Percentiles rank a stretch among this genome's conserved stretches.
These are phyloP conservation scores for Thelephora terrestris DNA, from an alignment of 1,284 basidiomycete genomes.

Conservation along the genomic window DNA sequence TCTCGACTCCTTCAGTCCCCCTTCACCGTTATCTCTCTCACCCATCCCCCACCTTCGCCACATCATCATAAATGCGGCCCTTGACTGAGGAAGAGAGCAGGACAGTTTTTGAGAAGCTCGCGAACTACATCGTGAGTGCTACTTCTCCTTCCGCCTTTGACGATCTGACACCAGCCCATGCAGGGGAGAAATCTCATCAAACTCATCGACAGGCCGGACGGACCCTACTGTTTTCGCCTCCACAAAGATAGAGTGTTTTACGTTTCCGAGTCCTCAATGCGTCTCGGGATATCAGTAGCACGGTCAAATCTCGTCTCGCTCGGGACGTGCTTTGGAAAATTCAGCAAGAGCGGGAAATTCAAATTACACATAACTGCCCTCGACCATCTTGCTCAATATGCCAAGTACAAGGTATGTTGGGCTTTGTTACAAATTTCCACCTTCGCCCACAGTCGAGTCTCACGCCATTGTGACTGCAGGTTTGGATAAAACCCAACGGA, in stretches of 20 bases:
- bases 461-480: constrained; percentile 34
- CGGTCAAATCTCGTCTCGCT: constrained; percentile 89
- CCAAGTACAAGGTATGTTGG: constrained; percentile 84
- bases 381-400: constrained; percentile 92
- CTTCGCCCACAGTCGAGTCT: background rate
- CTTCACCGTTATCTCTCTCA: too few relatives aligned
- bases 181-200: constrained; percentile 88
- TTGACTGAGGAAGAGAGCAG: constrained; percentile 83
- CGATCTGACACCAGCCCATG: background rate
- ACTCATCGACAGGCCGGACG: constrained; percentile 77
- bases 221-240: constrained; percentile 84
- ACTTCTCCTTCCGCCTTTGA: background rate
- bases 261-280: constrained; percentile 89
- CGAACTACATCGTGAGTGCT: constrained; percentile 75
- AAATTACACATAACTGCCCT: constrained; percentile 92
- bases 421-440: constrained; percentile 2
- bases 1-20: too few relatives aligned
- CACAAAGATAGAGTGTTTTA: constrained; percentile 92
- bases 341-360: constrained; percentile 96
- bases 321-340: constrained; percentile 97
- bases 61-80: constrained; percentile 52
- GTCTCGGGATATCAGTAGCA: constrained; percentile 85
- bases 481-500: constrained; percentile 99
- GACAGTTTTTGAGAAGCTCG: constrained; percentile 81
- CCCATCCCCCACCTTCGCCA: too few relatives aligned